Conservation (phyloP, 148 eudicot genomes). For the Rhododendron molle region DNA sequence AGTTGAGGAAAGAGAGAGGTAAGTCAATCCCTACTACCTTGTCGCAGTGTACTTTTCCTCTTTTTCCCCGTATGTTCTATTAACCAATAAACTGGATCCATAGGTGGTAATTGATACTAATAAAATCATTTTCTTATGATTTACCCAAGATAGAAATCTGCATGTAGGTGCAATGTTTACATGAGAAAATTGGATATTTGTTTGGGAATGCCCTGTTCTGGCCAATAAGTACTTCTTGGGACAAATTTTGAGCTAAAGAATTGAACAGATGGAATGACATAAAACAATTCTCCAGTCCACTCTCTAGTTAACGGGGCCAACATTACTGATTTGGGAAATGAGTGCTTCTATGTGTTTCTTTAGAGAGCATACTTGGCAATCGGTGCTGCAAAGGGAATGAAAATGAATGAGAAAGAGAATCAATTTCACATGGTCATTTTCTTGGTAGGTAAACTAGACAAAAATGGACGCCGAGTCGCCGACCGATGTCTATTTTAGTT, state of each 20-base stretch:
- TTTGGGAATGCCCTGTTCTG: background rate
- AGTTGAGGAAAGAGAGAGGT: slow-evolving; percentile 56
- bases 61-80: background rate
- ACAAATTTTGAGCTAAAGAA: background rate
- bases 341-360: background rate
- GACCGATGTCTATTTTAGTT: background rate
- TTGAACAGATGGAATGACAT: background rate
- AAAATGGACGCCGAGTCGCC: background rate
- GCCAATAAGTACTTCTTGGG: background rate
- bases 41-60: background rate
- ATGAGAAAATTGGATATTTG: too few species aligned
- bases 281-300: background rate
- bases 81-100: background rate
- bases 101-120: background rate
- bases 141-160: too few species aligned
- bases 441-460: background rate
- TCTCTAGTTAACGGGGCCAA: background rate
- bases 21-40: slow-evolving; percentile 6
- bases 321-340: background rate
- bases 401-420: background rate
- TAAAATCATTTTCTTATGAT: background rate
- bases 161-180: too few species aligned
- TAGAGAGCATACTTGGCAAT: background rate
- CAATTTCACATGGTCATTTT: too few species aligned
- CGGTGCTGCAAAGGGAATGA: background rate